Evolutionary conservation across 441 rosid genomes (phyloP), one percentile per base, ranked within the genome.

Genomic region (Manihot esculenta): DNA sequence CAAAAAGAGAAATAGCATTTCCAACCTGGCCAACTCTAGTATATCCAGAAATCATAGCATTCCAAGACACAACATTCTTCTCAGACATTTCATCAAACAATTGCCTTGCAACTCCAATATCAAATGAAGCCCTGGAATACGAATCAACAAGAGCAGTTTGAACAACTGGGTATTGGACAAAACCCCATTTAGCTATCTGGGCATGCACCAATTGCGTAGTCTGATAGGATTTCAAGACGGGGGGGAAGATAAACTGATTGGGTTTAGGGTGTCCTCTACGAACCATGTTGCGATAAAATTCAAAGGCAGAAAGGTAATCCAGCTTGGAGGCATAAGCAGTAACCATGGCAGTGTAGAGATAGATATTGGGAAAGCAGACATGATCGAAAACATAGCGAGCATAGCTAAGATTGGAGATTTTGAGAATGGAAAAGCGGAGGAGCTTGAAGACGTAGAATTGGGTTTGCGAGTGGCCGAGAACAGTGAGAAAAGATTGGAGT

Each of bases 121-220:
- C 81, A 15, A 72, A 60, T 66, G 62, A 30, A 45, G 81, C 76
- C 75, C 89, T 84, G 33, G 95, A 79, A 68, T 93, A 93, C 0
- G 93, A 78, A 62, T 89, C 84, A 60, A 90, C 80, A 0, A 93
- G 86, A 62, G 98, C 92, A 7, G 93, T 88, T 80, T 90, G 89
- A 47, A 93, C 95, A 62, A 90, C 88, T 5, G 88, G 78, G 80
- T 85, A 80, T 35, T 35, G 66, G 24, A 72, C 79, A 69, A 84
- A 93, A 42, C 98, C 97, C 11, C 80, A 87, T 58, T 79, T 88
- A 13, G 77, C 44, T 63, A 87, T 79, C 60, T 86, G 91, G 69
- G 83, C 9, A 78, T 92, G 96, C 30, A 92, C 88, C 71, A 83
- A 42, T 58, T 80, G 78, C 17, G 89, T 80, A 0, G 77, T 81